phyloP scores from a whole-genome alignment of 805 yeast genomes.

The Scheffersomyces spartinae region DNA sequence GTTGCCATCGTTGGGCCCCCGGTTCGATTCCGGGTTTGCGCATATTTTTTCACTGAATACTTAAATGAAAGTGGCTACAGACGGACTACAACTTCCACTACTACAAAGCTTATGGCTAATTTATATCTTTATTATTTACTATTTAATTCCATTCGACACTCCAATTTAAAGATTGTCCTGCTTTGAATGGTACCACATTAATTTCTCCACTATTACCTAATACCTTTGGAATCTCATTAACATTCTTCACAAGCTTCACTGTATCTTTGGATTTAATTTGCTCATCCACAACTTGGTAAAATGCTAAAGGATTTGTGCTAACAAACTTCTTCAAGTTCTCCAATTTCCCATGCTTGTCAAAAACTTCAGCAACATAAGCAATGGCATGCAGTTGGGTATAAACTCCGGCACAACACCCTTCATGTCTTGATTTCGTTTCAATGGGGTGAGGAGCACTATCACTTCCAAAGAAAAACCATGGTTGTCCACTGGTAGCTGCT shows the following conservation, averaged over 20 bases:
- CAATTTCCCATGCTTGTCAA: constrained; percentile 53
- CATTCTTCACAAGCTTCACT: constrained; percentile 43
- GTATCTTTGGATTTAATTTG: constrained; percentile 30
- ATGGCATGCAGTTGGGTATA: constrained; percentile 80
- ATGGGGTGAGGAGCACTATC: constrained; percentile 97
- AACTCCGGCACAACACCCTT: constrained; percentile 96
- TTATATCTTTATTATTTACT: too few relatives aligned
- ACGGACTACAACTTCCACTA: too few relatives aligned
- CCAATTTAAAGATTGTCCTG: constrained; percentile 70
- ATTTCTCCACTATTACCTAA: constrained; percentile 34
- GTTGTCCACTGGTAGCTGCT: constrained; percentile 88
- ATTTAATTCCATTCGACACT: constrained; percentile 72
- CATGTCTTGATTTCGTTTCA: constrained; percentile 60
- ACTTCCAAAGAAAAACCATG: constrained; percentile 92
- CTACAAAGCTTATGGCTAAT: too few relatives aligned
- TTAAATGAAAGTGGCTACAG: too few relatives aligned
- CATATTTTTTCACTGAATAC: too few relatives aligned
- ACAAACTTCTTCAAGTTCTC: constrained; percentile 66
- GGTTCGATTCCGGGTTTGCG: too few relatives aligned
- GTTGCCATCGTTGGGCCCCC: too few relatives aligned
- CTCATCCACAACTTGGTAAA: constrained; percentile 49
- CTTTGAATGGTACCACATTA: constrained; percentile 73
- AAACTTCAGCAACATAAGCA: constrained; percentile 77
- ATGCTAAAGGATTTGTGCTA: constrained; percentile 56
- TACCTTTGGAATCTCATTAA: constrained; percentile 47